Evolutionary conservation across 805 yeast genomes (phyloP), one percentile per base, ranked within the genome.

Genomic region (Lipomyces yamanashiensis): DNA sequence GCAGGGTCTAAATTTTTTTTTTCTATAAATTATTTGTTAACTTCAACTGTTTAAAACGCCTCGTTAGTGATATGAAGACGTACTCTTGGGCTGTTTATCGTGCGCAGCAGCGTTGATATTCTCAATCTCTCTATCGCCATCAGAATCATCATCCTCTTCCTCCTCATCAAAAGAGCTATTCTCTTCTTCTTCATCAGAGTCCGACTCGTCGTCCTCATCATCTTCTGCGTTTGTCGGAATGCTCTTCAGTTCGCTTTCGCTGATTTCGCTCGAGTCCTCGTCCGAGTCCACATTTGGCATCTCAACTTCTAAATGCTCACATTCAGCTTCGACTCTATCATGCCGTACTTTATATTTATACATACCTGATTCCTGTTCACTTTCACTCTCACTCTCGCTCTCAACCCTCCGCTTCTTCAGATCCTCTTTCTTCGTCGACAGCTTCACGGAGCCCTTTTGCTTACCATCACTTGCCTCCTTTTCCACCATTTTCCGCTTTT

Each of bases 1-100:
- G 81, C 87, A 0, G 90, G 82, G n/a, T 92, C 93, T 71, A 82
- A 82, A 71, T 80, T 82, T 75, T 84, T 85, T 66, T 87, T 84
- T 71, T 82, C 67, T 63, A 19, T 40, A 43, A 12, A 1, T 17
- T 10, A 12, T 10, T 15, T 13, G 7, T 41, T 23, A 17, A 19
- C 23, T 21, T 19, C 19, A 4, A 3, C n/a, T 34, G 2, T 13
- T 28, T 23, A 23, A 36, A 23, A 7, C 28, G 2, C 28, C 21
- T 7, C n/a, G 4, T n/a, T 7, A 81, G 39, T 48, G 68, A 50
- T 23, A 61, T 69, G 28, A 61, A 62, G 13, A 50, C 59, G 47
- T 59, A 59, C 60, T 54, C 28, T 44, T 67, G 39, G 67, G 55
- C 54, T 47, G 60, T 47, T 54, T 66, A n/a, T 62, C 59, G 7